phyloP scores from a whole-genome alignment of 2,329 filamentous ascomycete species.

The Fusarium sp. region DNA sequence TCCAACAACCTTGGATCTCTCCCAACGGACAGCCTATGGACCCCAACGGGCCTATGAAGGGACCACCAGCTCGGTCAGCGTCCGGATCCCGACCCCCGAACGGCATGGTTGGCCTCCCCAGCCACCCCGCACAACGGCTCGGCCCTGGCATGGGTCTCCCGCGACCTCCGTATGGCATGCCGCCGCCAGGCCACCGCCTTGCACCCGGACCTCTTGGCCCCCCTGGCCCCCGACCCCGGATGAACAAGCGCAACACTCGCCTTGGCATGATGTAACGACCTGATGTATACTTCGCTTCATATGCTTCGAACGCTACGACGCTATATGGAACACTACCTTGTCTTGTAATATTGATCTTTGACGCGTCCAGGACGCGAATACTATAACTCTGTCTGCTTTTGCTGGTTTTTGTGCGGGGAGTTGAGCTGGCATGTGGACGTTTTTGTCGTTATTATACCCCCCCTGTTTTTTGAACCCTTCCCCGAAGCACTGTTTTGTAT shows the following conservation, averaged over 20 bases:
- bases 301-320: slow-evolving; percentile 25
- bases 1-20: slow-evolving; percentile 50
- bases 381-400: slow-evolving; percentile 15
- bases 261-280: slow-evolving; percentile 66
- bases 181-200: slow-evolving; percentile 35
- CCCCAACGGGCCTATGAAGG: slow-evolving; percentile 29
- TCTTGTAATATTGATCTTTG: slow-evolving; percentile 36
- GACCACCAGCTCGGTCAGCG: slow-evolving; percentile 24
- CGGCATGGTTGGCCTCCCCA: slow-evolving; percentile 43
- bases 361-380: slow-evolving; percentile 16
- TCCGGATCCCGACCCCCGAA: slow-evolving; percentile 39
- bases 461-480: slow-evolving; percentile 25
- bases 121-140: slow-evolving; percentile 41
- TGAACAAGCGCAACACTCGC: slow-evolving; percentile 73
- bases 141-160: slow-evolving; percentile 37
- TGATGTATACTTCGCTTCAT: slow-evolving; percentile 22
- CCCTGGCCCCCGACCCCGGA: slow-evolving; percentile 56
- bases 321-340: slow-evolving; percentile 26
- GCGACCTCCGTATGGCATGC: slow-evolving; percentile 43
- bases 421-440: slow-evolving; percentile 27
- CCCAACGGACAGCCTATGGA: slow-evolving; percentile 8
- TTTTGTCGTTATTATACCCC: slow-evolving; percentile 43
- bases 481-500: slow-evolving; percentile 9
- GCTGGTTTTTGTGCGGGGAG: slow-evolving; percentile 24
- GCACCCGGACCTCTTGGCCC: slow-evolving; percentile 50